A percentile compares a stretch with the other conserved stretches of the same genome.
phyloP scores from a whole-genome alignment of 148 eudicot species.

The Nepenthes gracilis region DNA sequence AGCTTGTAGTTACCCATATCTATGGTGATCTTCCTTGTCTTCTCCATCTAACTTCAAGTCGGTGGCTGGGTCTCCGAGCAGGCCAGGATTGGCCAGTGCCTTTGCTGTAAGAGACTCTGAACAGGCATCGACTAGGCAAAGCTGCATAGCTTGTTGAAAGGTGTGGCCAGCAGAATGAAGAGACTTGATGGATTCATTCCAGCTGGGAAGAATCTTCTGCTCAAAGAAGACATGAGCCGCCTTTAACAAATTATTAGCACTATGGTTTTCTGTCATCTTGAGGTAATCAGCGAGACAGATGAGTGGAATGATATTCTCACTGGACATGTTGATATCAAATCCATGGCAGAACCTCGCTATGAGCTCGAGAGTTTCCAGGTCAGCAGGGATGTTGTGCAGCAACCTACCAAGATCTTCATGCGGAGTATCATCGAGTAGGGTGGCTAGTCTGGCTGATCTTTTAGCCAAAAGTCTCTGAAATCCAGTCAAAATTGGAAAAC shows the following conservation, averaged over 20 bases:
- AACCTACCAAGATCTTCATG: conserved; percentile 25
- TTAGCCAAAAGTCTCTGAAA: conserved; percentile 35
- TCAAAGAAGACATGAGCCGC: conserved; percentile 27
- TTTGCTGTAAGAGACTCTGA: conserved; percentile 26
- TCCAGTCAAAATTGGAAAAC: not conserved
- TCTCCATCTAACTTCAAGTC: not conserved
- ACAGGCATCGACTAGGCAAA: conserved; percentile 33
- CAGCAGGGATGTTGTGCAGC: conserved; percentile 28
- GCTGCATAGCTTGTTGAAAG: conserved; percentile 27
- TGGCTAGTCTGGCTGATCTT: conserved; percentile 39
- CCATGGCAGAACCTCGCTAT: conserved; percentile 67
- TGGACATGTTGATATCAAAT: conserved; percentile 25
- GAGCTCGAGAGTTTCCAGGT: conserved; percentile 39
- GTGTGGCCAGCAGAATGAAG: conserved; percentile 16
- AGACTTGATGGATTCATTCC: conserved; percentile 45
- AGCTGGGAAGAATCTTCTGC: conserved; percentile 36
- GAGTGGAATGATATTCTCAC: conserved; percentile 39
- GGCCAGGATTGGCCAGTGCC: conserved; percentile 33
- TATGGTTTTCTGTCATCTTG: conserved; percentile 51
- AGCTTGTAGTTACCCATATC: not conserved
- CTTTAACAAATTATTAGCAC: conserved; percentile 30
- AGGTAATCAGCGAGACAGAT: conserved; percentile 43
- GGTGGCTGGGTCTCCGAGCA: not conserved
- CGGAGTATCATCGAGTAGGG: conserved; percentile 34
- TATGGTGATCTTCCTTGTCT: not conserved